Percentiles rank a stretch among this genome's conserved stretches.
These are phyloP conservation scores for Sclerotinia borealis DNA, from an alignment of 2,329 filamentous ascomycete species.

Conservation along the genomic window DNA sequence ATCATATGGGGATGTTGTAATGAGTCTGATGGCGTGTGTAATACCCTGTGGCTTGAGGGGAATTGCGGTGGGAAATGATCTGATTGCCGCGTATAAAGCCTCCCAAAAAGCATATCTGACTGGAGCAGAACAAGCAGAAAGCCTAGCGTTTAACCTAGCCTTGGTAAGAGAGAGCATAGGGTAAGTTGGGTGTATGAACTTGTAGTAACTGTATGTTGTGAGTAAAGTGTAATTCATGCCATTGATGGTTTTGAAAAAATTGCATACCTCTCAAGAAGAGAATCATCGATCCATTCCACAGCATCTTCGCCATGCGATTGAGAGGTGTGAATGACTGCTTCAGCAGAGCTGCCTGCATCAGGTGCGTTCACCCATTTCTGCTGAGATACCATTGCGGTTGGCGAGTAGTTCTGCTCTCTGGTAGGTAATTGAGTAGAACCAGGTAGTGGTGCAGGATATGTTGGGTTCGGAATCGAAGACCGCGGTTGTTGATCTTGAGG, in stretches of 20 bases:
- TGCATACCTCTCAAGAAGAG: conserved; percentile 36
- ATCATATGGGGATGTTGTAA: conserved; percentile 41
- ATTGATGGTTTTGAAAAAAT: background rate
- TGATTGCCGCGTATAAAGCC: conserved; percentile 54
- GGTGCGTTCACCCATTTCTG: conserved; percentile 32
- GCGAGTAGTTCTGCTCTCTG: conserved; percentile 29
- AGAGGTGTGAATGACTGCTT: conserved; percentile 22
- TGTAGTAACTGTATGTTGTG: conserved; percentile 50
- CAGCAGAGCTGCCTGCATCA: conserved; percentile 24
- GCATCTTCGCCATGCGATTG: conserved; percentile 25
- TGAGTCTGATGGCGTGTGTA: conserved; percentile 38
- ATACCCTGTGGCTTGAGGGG: conserved; percentile 33
- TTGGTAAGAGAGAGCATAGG: conserved; percentile 58
- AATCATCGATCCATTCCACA: conserved; percentile 40
- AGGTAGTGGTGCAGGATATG: conserved; percentile 15
- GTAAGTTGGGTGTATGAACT: conserved; percentile 59
- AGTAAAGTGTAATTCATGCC: conserved; percentile 17
- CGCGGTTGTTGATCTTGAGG: conserved; percentile 22
- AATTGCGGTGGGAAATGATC: conserved; percentile 42
- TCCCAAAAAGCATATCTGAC: conserved; percentile 60
- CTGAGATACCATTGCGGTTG: conserved; percentile 27
- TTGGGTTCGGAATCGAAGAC: conserved; percentile 15
- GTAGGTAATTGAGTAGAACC: conserved; percentile 17
- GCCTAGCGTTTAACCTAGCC: conserved; percentile 46
- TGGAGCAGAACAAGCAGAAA: conserved; percentile 49